These are phyloP conservation scores for Fusarium nurragi DNA, from an alignment of 2,329 filamentous ascomycete genomes.

Conservation along the genomic window DNA sequence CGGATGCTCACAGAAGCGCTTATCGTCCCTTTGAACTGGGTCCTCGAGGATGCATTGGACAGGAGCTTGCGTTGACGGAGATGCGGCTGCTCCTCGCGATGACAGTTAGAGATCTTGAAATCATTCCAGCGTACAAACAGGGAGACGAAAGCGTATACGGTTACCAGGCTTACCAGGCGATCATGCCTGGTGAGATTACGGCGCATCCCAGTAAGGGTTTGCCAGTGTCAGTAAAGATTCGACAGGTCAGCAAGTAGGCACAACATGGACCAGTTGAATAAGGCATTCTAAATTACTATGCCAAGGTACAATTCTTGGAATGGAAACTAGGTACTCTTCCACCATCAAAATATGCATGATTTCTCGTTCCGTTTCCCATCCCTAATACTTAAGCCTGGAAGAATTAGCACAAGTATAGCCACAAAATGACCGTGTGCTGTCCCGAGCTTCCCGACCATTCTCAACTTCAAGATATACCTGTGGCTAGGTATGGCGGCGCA, in stretches of 20 bases:
- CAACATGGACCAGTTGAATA: neutral
- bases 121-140: neutral
- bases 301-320: too few relatives aligned
- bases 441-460: too few relatives aligned
- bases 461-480: too few relatives aligned
- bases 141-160: neutral
- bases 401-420: too few relatives aligned
- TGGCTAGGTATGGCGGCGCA: too few relatives aligned
- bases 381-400: too few relatives aligned
- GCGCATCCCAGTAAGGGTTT: constrained; percentile 5
- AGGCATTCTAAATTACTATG: too few relatives aligned
- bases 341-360: too few relatives aligned
- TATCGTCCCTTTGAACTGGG: constrained; percentile 9
- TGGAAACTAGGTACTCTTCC: too few relatives aligned
- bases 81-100: neutral
- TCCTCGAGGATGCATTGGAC: neutral
- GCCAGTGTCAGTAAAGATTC: neutral
- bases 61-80: constrained; percentile 9
- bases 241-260: neutral
- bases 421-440: too few relatives aligned
- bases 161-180: neutral
- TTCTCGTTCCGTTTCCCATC: too few relatives aligned
- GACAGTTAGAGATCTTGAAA: neutral
- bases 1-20: neutral
- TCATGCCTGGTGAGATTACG: constrained; percentile 1